A percentile compares a stretch with the other conserved stretches of the same genome.
phyloP scores from a whole-genome alignment of 768 basidiomycete genomes.

The Cantharellus anzutake region DNA sequence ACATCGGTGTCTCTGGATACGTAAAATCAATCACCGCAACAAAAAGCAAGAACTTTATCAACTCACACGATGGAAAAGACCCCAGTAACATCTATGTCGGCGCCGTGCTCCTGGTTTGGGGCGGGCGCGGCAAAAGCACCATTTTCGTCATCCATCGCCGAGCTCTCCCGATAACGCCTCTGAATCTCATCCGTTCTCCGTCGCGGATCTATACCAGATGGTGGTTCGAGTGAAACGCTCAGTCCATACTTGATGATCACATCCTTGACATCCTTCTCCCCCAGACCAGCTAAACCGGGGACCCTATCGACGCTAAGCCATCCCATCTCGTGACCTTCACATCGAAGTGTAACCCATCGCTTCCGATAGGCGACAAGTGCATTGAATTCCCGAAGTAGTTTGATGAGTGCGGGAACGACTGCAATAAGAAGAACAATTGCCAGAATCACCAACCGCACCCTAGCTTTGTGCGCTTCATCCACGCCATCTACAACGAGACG shows the following conservation, averaged over 20 bases:
- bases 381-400: conserved; percentile 46
- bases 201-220: conserved; percentile 5
- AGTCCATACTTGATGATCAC: conserved; percentile 45
- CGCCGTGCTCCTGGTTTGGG: conserved; percentile 15
- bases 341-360: conserved; percentile 42
- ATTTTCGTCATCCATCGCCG: neutral
- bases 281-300: conserved; percentile 51
- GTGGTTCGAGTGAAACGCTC: conserved; percentile 17
- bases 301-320: conserved; percentile 47
- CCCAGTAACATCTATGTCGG: conserved; percentile 45
- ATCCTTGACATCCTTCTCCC: conserved; percentile 54
- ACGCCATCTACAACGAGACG: conserved; percentile 22
- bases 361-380: conserved; percentile 32
- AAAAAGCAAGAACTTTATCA: neutral
- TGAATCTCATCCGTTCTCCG: neutral
- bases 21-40: neutral
- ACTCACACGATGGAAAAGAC: conserved; percentile 58
- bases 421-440: conserved; percentile 43
- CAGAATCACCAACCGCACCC: conserved; percentile 47
- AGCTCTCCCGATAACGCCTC: neutral
- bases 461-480: conserved; percentile 25
- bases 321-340: conserved; percentile 53
- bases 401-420: conserved; percentile 37
- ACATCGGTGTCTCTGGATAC: conserved; percentile 40
- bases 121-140: neutral